These are phyloP conservation scores for Sarocladium kiliense DNA, from an alignment of 2,329 filamentous ascomycete species.

Conservation along the genomic window DNA sequence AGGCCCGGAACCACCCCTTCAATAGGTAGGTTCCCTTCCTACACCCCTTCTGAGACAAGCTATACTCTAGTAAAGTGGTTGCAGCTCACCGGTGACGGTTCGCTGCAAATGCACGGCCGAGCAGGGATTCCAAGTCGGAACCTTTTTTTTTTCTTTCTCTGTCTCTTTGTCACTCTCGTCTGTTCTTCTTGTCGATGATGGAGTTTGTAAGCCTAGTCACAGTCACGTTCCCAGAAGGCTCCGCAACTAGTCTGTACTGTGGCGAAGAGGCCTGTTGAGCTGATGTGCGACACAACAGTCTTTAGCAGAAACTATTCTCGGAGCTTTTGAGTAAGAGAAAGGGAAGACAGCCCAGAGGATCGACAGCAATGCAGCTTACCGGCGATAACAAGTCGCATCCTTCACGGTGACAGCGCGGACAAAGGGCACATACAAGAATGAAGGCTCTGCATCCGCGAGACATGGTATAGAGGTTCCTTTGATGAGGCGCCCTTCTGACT, in stretches of 20 bases:
- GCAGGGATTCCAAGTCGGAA: neutral
- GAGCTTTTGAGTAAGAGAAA: neutral
- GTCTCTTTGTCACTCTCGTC: too few relatives aligned
- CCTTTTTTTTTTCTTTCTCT: too few relatives aligned
- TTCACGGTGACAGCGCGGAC: too few relatives aligned
- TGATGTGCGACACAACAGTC: constrained; percentile 1
- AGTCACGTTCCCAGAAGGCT: too few relatives aligned
- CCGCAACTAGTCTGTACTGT: neutral
- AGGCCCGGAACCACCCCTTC: too few relatives aligned
- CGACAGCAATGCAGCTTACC: neutral
- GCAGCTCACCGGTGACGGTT: too few relatives aligned
- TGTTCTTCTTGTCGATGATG: too few relatives aligned
- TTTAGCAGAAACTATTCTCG: neutral
- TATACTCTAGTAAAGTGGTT: neutral
- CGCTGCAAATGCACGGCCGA: neutral
- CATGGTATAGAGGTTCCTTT: neutral
- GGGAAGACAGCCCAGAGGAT: neutral
- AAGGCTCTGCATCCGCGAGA: constrained; percentile 1
- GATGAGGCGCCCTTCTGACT: too few relatives aligned
- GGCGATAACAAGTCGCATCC: too few relatives aligned
- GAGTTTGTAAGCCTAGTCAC: too few relatives aligned
- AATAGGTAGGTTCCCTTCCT: neutral
- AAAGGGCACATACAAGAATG: constrained; percentile 1
- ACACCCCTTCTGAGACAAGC: neutral
- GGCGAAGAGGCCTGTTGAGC: neutral